These are phyloP conservation scores for Salinomyces thailandicus DNA, from an alignment of 2,329 filamentous ascomycete species.

Conservation along the genomic window DNA sequence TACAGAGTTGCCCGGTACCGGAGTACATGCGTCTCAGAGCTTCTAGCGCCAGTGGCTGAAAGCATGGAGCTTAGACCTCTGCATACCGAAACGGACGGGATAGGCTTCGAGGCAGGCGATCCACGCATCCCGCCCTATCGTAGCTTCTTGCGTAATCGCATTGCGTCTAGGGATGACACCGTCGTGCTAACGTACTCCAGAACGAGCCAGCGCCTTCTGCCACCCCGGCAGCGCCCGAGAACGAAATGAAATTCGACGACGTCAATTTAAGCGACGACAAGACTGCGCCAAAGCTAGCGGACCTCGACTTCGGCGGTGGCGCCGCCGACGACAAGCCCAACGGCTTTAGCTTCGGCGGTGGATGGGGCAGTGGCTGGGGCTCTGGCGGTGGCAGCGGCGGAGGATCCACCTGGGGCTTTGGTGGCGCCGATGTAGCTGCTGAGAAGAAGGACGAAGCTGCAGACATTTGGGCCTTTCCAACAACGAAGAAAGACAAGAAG, in stretches of 20 bases:
- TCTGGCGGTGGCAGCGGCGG: slow-evolving; percentile 11
- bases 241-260: slow-evolving; percentile 36
- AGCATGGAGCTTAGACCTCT: slow-evolving; percentile 19
- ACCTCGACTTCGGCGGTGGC: slow-evolving; percentile 33
- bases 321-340: slow-evolving; percentile 17
- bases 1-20: slow-evolving; percentile 5
- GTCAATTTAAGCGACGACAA: slow-evolving; percentile 36
- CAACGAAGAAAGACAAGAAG: slow-evolving; percentile 26
- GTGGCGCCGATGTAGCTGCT: slow-evolving; percentile 13
- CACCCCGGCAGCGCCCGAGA: slow-evolving; percentile 11
- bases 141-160: neutral
- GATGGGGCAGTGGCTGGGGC: slow-evolving; percentile 26
- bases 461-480: slow-evolving; percentile 25
- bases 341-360: slow-evolving; percentile 23
- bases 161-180: no score
- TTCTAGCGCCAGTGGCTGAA: slow-evolving; percentile 14
- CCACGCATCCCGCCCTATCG: slow-evolving; percentile 6
- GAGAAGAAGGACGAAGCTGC: slow-evolving; percentile 16
- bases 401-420: slow-evolving; percentile 26
- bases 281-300: slow-evolving; percentile 36
- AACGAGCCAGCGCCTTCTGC: slow-evolving; percentile 15
- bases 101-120: slow-evolving; percentile 3
- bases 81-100: slow-evolving; percentile 18
- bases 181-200: slow-evolving; percentile 7
- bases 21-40: slow-evolving; percentile 3